Base-by-base conservation (phyloP, 2,329 filamentous ascomycete genomes). In the Onygenales sp. region DNA sequence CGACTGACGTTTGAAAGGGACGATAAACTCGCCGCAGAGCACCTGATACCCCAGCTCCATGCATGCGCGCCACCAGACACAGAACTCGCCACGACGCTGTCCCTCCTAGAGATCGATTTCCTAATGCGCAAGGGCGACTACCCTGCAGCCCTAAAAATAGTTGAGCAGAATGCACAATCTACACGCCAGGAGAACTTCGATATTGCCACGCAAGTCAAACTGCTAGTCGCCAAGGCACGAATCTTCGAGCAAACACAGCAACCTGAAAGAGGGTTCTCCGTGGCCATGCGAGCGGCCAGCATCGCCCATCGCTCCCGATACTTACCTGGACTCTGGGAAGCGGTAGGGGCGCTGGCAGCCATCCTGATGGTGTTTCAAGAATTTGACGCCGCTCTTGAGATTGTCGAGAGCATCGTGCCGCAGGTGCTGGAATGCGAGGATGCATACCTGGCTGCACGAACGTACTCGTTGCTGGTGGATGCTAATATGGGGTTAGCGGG, bases 401-500 rank as follows among this genome's bases (percentile, higher is more conserved):
- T 95, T 31, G 70, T 94, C 3, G 74, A 81, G 50, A 82, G 82
- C 1, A 77, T 87, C 7, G 76, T 95, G 55, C 90, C 91, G 3
- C 84, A 89, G 57, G 82, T 86, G 21, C 75, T 94, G 1, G 89
- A 94, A 68, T 82, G 81, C 50, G 81, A 84, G 50, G 81, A 86
- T 46, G 73, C 77, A 1, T 75, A 75, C 46, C 73, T 89, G 11
- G 77, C 78, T 0, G 89, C 84, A 0, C 77, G 75, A 21, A 76
- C 89, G 14, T 92, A 91, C 66, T 79, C 80, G 1, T 69, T 82
- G 21, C 78, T 94, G 2, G 87, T 82, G 0, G 89, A 95, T 65
- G 85, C 87, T 0, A 81, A 85, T 60, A 86, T 95, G 75, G 90
- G 90, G 0, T 71, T 87, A 57, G 89, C 88, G 0, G 85, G 88